Evolutionary conservation across 768 basidiomycete species (phyloP).

Genomic region (Amylocystis lapponica): DNA sequence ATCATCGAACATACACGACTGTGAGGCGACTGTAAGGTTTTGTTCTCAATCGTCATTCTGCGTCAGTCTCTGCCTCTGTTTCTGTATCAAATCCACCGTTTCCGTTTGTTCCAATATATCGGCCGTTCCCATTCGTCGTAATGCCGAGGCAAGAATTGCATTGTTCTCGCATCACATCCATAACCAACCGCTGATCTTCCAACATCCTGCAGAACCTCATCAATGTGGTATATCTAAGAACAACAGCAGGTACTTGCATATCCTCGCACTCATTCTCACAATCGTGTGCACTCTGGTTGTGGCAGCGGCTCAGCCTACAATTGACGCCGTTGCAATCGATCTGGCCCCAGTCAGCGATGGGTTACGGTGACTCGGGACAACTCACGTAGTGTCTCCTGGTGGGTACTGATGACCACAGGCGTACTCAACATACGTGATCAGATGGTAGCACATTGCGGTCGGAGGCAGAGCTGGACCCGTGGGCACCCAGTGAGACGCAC

Average conservation of each 20-base stretch:
- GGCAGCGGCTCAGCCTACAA: not conserved
- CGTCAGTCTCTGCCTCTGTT: not conserved
- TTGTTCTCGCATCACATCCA: conserved; percentile 2
- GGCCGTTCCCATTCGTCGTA: not conserved
- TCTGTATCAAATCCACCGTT: not conserved
- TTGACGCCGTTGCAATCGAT: not conserved
- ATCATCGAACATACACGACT: not conserved
- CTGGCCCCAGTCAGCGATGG: not conserved
- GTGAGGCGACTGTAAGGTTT: not conserved
- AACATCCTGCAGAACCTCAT: conserved; percentile 1
- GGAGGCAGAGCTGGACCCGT: no score
- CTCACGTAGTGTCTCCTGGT: not conserved
- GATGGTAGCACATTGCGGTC: not conserved
- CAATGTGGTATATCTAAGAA: no score
- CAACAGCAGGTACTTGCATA: no score
- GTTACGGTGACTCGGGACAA: not conserved
- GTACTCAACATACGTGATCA: not conserved
- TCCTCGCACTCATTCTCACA: not conserved
- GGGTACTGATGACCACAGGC: not conserved
- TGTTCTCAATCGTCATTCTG: not conserved
- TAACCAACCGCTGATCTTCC: conserved; percentile 11
- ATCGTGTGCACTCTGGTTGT: not conserved
- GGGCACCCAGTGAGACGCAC: no score
- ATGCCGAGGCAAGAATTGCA: conserved; percentile 1
- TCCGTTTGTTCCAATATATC: no score